Conservation (phyloP, 2,329 filamentous ascomycete species). For the Paraconiothyrium brasiliense region DNA sequence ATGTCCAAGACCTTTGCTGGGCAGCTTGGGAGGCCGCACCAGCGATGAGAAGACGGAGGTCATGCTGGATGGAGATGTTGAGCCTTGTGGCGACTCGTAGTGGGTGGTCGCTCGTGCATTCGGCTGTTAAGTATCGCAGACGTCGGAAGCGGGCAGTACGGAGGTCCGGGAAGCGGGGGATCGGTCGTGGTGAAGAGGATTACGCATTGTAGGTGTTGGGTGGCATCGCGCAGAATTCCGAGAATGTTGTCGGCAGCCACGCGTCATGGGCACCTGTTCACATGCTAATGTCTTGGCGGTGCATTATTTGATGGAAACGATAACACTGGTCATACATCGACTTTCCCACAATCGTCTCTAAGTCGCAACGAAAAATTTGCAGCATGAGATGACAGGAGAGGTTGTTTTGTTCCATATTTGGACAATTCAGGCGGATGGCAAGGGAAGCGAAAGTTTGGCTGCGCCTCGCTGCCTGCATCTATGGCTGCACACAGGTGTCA, state of each 20-base stretch:
- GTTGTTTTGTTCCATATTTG: too few species aligned
- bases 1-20: conserved; percentile 26
- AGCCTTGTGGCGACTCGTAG: conserved; percentile 15
- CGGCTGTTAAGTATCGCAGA: background rate
- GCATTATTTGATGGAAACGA: background rate
- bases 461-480: too few species aligned
- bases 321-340: too few species aligned
- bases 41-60: conserved; percentile 49
- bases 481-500: too few species aligned
- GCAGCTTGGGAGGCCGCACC: conserved; percentile 37
- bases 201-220: conserved; percentile 1
- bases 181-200: background rate
- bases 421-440: too few species aligned
- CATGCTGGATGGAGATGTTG: conserved; percentile 28
- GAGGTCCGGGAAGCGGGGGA: background rate
- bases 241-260: conserved; percentile 5
- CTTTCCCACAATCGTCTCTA: too few species aligned
- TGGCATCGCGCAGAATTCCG: background rate
- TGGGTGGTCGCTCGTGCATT: conserved; percentile 10
- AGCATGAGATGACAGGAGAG: too few species aligned
- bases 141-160: background rate
- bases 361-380: too few species aligned
- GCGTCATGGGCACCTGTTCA: conserved; percentile 9
- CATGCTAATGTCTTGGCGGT: conserved; percentile 7
- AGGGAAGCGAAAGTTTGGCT: too few species aligned